A percentile compares a stretch with the other conserved stretches of the same genome.
These are phyloP conservation scores for Globisporangium carolinianum DNA, from an alignment of 352 stramenopile species.

Conservation along the genomic window DNA sequence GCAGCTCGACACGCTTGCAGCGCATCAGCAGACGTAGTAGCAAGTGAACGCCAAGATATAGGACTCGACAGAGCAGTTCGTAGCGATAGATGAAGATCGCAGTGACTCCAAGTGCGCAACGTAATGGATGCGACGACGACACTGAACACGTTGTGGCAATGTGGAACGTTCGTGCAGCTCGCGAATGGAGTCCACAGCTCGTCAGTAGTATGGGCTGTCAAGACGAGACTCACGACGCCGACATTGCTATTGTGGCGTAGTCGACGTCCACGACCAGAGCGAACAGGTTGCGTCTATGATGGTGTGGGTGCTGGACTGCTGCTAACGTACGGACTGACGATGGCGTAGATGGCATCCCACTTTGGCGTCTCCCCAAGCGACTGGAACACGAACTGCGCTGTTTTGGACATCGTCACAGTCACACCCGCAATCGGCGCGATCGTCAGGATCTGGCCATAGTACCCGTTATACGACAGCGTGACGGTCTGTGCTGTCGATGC, in stretches of 20 bases:
- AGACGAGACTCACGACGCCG: too few species aligned
- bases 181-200: too few species aligned
- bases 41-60: conserved; percentile 1
- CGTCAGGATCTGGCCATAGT: conserved; percentile 3
- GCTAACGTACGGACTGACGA: neutral
- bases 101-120: too few species aligned
- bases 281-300: neutral
- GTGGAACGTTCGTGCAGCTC: too few species aligned
- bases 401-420: neutral
- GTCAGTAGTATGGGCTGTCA: too few species aligned
- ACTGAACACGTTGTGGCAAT: too few species aligned
- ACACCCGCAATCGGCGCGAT: neutral
- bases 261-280: too few species aligned
- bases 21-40: conserved; percentile 34
- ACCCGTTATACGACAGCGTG: neutral
- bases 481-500: neutral
- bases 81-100: conserved; percentile 1
- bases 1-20: conserved; percentile 61
- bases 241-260: too few species aligned
- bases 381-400: conserved; percentile 8
- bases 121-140: too few species aligned
- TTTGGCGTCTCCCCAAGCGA: conserved; percentile 5
- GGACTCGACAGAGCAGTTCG: conserved; percentile 1
- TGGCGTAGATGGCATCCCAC: conserved; percentile 1
- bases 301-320: neutral